Evolutionary conservation across 352 stramenopile genomes (phyloP).

Genomic region (Globisporangium alternatum): DNA sequence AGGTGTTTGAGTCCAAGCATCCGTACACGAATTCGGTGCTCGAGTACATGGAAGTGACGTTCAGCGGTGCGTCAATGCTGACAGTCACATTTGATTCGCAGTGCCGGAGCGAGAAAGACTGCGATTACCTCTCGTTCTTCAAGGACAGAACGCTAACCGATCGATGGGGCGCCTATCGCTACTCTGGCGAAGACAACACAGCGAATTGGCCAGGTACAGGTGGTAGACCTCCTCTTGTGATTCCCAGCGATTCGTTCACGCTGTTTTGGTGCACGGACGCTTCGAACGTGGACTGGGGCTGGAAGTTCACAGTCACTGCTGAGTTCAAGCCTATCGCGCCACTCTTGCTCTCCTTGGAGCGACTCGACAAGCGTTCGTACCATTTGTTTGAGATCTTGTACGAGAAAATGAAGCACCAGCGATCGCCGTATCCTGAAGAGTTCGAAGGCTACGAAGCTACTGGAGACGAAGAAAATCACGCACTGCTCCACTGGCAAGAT

Average conservation of each 20-base stretch:
- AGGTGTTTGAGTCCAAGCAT: slow-evolving; percentile 84
- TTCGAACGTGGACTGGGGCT: slow-evolving; percentile 89
- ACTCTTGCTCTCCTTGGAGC: slow-evolving; percentile 43
- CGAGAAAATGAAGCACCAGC: slow-evolving; percentile 50
- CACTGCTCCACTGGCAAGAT: slow-evolving; percentile 7
- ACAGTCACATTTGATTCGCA: slow-evolving; percentile 72
- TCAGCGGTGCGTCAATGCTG: slow-evolving; percentile 58
- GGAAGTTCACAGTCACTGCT: slow-evolving; percentile 72
- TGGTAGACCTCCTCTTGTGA: slow-evolving; percentile 61
- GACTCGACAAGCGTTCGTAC: slow-evolving; percentile 58
- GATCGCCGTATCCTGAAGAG: slow-evolving; percentile 33
- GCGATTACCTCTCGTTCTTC: slow-evolving; percentile 85
- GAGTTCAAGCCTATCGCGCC: slow-evolving; percentile 50
- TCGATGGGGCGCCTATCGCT: slow-evolving; percentile 60
- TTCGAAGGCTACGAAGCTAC: slow-evolving; percentile 54
- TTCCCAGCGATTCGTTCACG: slow-evolving; percentile 73
- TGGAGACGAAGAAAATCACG: slow-evolving; percentile 5
- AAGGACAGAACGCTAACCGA: slow-evolving; percentile 72
- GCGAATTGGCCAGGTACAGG: slow-evolving; percentile 81
- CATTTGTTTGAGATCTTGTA: slow-evolving; percentile 70
- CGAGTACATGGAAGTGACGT: slow-evolving; percentile 81
- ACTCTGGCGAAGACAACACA: slow-evolving; percentile 56
- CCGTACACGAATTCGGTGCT: slow-evolving; percentile 78
- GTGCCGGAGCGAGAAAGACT: slow-evolving; percentile 61
- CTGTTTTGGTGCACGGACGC: slow-evolving; percentile 84